Conservation (phyloP, 805 yeast species). For the Metschnikowia drakensbergensis region DNA sequence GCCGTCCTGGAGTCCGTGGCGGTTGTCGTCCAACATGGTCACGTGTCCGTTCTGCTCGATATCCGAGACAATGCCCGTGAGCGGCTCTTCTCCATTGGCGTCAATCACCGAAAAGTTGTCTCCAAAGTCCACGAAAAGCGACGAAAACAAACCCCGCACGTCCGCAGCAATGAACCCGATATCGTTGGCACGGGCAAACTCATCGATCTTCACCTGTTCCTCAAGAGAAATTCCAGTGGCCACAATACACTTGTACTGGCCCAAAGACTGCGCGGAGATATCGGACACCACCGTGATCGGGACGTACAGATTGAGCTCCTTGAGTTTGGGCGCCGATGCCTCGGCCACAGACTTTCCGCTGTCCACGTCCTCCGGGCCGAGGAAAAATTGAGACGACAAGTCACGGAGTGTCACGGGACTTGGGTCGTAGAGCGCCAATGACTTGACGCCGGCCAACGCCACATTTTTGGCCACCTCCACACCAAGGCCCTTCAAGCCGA, state of each 20-base stretch:
- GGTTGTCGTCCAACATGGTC: conserved; percentile 84
- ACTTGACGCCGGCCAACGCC: conserved; percentile 95
- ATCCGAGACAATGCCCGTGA: conserved; percentile 81
- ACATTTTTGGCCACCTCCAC: conserved; percentile 95
- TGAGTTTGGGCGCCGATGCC: conserved; percentile 61
- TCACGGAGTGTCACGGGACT: conserved; percentile 61
- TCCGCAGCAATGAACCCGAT: conserved; percentile 82
- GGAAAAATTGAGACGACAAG: conserved; percentile 85
- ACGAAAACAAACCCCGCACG: conserved; percentile 84
- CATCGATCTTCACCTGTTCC: conserved; percentile 71
- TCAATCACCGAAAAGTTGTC: conserved; percentile 74
- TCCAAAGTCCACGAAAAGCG: conserved; percentile 88
- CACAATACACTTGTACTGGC: conserved; percentile 74
- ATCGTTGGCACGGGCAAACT: conserved; percentile 64
- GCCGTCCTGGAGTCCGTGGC: conserved; percentile 94
- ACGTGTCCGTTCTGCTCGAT: conserved; percentile 86
- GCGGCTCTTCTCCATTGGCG: conserved; percentile 90
- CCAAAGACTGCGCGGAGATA: conserved; percentile 51
- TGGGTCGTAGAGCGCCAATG: conserved; percentile 82
- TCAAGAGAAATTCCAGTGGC: conserved; percentile 72
- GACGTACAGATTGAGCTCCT: conserved; percentile 86
- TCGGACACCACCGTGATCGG: conserved; percentile 68
- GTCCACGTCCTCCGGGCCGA: conserved; percentile 56
- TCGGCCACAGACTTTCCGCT: conserved; percentile 70
- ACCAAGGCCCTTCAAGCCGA: conserved; percentile 92